These are phyloP conservation scores for Pseudopithomyces chartarum DNA, from an alignment of 2,329 filamentous ascomycete genomes.

Conservation along the genomic window DNA sequence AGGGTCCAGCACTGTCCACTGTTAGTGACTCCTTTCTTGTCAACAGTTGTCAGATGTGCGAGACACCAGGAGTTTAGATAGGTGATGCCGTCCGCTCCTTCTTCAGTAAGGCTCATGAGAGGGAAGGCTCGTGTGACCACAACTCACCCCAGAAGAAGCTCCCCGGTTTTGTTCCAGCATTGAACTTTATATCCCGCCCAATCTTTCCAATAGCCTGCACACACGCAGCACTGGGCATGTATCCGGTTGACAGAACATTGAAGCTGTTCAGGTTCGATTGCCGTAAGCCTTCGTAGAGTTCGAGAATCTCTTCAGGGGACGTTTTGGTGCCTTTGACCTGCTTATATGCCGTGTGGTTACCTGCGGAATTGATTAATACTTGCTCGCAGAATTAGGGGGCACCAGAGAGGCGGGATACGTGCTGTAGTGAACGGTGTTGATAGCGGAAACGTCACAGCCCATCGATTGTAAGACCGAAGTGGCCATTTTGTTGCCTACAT, in stretches of 20 bases:
- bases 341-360: slow-evolving; percentile 92
- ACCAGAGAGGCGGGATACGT: slow-evolving; percentile 41
- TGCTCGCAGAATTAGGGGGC: background rate
- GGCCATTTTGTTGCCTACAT: slow-evolving; percentile 97
- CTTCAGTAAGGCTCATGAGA: too few species aligned
- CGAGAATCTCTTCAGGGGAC: slow-evolving; percentile 78
- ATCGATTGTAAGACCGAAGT: slow-evolving; percentile 92
- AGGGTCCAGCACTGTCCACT: slow-evolving; percentile 75
- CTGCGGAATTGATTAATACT: slow-evolving; percentile 52
- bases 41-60: background rate
- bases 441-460: slow-evolving; percentile 88
- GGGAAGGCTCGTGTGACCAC: background rate
- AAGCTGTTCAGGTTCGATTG: slow-evolving; percentile 86
- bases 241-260: slow-evolving; percentile 92
- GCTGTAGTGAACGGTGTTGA: slow-evolving; percentile 99
- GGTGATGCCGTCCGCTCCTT: too few species aligned
- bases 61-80: too few species aligned
- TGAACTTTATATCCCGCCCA: slow-evolving; percentile 76
- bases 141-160: slow-evolving; percentile 85
- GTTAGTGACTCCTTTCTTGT: slow-evolving; percentile 19
- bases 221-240: slow-evolving; percentile 84
- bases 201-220: slow-evolving; percentile 86
- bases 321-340: slow-evolving; percentile 86
- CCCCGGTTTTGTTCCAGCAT: slow-evolving; percentile 66
- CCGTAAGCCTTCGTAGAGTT: slow-evolving; percentile 82